A percentile compares a stretch with the other conserved stretches of the same genome.
These are phyloP conservation scores for Daldinia eschscholtzii DNA, from an alignment of 2,329 filamentous ascomycete species.

Conservation along the genomic window DNA sequence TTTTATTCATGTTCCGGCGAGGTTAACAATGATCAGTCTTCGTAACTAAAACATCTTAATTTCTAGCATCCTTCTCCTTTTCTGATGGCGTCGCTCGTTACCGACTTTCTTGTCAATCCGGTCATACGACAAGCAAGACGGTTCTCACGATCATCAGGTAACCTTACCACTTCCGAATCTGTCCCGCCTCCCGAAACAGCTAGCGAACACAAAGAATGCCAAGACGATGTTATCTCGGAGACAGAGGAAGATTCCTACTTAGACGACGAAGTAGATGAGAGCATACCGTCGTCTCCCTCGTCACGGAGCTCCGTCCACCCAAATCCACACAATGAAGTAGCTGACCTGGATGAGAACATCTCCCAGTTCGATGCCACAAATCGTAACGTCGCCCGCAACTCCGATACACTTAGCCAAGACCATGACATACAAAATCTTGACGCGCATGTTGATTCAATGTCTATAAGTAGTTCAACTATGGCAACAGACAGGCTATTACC, in stretches of 20 bases:
- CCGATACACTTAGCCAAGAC: slow-evolving; percentile 21
- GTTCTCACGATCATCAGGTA: slow-evolving; percentile 61
- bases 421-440: slow-evolving; percentile 26
- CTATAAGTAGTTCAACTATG: slow-evolving; percentile 33
- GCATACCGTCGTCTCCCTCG: slow-evolving; percentile 45
- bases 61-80: slow-evolving; percentile 19
- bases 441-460: slow-evolving; percentile 29
- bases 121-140: slow-evolving; percentile 75
- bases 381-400: slow-evolving; percentile 17
- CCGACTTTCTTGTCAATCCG: slow-evolving; percentile 75
- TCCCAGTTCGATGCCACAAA: slow-evolving; percentile 22
- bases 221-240: slow-evolving; percentile 51
- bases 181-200: slow-evolving; percentile 54
- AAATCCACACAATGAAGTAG: slow-evolving; percentile 31
- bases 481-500: slow-evolving; percentile 28
- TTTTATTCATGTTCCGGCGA: slow-evolving; percentile 7
- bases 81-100: slow-evolving; percentile 72
- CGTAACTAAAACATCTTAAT: slow-evolving; percentile 30
- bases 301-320: slow-evolving; percentile 48
- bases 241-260: slow-evolving; percentile 49
- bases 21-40: slow-evolving; percentile 40
- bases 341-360: slow-evolving; percentile 21
- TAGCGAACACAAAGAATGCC: slow-evolving; percentile 38
- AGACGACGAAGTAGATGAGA: slow-evolving; percentile 45
- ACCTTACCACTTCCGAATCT: slow-evolving; percentile 52